Evolutionary conservation across 1,284 basidiomycete genomes (phyloP).

Genomic region (Flammula alnicola): DNA sequence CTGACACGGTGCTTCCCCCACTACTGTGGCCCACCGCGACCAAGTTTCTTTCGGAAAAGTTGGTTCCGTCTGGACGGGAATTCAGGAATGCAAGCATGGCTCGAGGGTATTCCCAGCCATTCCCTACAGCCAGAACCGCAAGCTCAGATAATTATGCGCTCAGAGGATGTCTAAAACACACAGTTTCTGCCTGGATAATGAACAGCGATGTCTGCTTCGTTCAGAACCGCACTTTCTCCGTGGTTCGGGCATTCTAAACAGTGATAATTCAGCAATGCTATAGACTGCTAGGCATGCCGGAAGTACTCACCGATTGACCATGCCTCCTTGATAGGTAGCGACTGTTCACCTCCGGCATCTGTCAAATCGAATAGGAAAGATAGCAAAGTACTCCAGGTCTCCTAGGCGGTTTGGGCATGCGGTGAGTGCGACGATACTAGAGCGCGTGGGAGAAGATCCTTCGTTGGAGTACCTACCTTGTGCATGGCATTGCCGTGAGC

Average conservation of each 20-base stretch:
- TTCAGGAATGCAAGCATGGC: constrained; percentile 10
- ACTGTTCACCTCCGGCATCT: constrained; percentile 2
- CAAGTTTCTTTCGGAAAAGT: constrained; percentile 5
- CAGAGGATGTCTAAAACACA: constrained; percentile 3
- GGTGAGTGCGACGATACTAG: not conserved
- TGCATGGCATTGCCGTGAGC: constrained; percentile 13
- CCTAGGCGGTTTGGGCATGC: not conserved
- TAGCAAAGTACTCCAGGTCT: constrained; percentile 9
- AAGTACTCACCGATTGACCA: constrained; percentile 11
- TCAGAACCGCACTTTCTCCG: constrained; percentile 12
- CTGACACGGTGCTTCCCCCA: constrained; percentile 8
- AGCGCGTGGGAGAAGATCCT: not conserved
- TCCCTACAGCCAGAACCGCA: not conserved
- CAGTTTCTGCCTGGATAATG: constrained; percentile 11
- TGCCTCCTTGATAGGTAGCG: constrained; percentile 5
- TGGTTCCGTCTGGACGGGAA: constrained; percentile 9
- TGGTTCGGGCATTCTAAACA: constrained; percentile 12
- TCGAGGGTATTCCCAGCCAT: constrained; percentile 13
- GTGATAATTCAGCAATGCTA: not conserved
- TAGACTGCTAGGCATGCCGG: not conserved
- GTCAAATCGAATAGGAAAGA: constrained; percentile 12
- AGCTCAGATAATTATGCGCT: not conserved
- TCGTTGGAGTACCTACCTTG: constrained; percentile 3
- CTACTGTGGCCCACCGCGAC: constrained; percentile 11
- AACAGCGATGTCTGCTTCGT: constrained; percentile 10